Evolutionary conservation across 108 stramenopile genomes (phyloP).

Genomic region (Pinguiococcus pyrenoidosus): DNA sequence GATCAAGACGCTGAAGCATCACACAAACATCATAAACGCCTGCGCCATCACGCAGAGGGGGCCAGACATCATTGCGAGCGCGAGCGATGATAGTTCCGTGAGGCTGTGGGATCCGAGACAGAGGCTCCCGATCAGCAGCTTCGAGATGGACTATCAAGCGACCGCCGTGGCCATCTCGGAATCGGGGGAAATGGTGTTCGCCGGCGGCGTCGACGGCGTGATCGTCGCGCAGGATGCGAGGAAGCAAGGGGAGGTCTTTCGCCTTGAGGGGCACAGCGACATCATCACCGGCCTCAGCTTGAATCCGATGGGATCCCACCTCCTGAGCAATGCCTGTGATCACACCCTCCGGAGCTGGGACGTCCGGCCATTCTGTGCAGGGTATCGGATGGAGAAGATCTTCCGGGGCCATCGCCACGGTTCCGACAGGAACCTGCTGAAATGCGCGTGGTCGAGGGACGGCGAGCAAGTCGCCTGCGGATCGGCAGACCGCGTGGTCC

Average conservation of each 20-base stretch:
- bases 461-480: conserved; percentile 67
- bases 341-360: conserved; percentile 55
- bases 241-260: conserved; percentile 29
- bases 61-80: conserved; percentile 41
- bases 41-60: conserved; percentile 8
- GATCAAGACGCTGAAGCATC: conserved; percentile 12
- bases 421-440: conserved; percentile 65
- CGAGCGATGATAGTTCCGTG: conserved; percentile 55
- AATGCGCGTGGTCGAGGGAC: conserved; percentile 66
- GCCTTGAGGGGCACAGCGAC: conserved; percentile 59
- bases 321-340: conserved; percentile 74
- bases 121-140: conserved; percentile 21
- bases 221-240: conserved; percentile 63
- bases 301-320: conserved; percentile 46
- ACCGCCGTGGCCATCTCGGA: conserved; percentile 54
- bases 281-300: conserved; percentile 57
- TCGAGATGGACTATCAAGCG: conserved; percentile 50
- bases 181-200: conserved; percentile 51
- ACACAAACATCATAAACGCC: conserved; percentile 13
- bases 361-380: conserved; percentile 50
- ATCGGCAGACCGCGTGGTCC: conserved; percentile 63
- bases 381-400: conserved; percentile 44
- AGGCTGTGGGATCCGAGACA: conserved; percentile 58
- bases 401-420: conserved; percentile 57
- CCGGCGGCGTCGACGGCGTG: conserved; percentile 68